Conservation (phyloP, 805 yeast species). For the Crinitomyces ghanaensis region DNA sequence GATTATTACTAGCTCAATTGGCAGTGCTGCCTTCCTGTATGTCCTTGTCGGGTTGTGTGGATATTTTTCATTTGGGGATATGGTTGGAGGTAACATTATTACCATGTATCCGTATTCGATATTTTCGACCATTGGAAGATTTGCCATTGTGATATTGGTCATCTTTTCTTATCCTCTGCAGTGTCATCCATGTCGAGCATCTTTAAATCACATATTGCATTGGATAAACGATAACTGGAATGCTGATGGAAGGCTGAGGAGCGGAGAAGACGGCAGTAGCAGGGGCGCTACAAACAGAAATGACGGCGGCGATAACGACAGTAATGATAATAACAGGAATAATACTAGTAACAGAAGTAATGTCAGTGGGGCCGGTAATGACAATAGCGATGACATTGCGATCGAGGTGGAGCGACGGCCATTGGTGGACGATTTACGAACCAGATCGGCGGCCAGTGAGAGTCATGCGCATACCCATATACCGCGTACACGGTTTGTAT, state of each 20-base stretch:
- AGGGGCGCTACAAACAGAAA: no score
- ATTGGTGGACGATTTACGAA: slow-evolving; percentile 1
- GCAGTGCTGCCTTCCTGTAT: slow-evolving; percentile 51
- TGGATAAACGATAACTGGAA: slow-evolving; percentile 26
- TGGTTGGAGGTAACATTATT: slow-evolving; percentile 68
- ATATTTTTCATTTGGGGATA: slow-evolving; percentile 75
- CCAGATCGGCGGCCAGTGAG: slow-evolving; percentile 3
- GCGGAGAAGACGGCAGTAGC: no score
- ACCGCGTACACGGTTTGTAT: slow-evolving; percentile 22
- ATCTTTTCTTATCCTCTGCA: slow-evolving; percentile 80
- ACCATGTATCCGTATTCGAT: slow-evolving; percentile 56
- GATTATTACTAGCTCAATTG: slow-evolving; percentile 44
- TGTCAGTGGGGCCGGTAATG: slow-evolving; percentile 20
- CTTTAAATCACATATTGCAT: slow-evolving; percentile 59
- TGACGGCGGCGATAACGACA: no score
- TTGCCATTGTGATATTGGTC: slow-evolving; percentile 71
- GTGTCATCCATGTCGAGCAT: slow-evolving; percentile 81
- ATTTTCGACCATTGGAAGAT: slow-evolving; percentile 66
- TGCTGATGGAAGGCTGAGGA: no score
- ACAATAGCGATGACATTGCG: not conserved
- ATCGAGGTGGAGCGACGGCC: slow-evolving; percentile 3
- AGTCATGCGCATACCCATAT: slow-evolving; percentile 10
- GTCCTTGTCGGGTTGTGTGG: slow-evolving; percentile 70
- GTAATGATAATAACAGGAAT: slow-evolving; percentile 10
- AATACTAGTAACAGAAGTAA: not conserved